These are phyloP conservation scores for Kodamaea hsintzibuensis DNA, from an alignment of 805 yeast genomes.

Conservation along the genomic window DNA sequence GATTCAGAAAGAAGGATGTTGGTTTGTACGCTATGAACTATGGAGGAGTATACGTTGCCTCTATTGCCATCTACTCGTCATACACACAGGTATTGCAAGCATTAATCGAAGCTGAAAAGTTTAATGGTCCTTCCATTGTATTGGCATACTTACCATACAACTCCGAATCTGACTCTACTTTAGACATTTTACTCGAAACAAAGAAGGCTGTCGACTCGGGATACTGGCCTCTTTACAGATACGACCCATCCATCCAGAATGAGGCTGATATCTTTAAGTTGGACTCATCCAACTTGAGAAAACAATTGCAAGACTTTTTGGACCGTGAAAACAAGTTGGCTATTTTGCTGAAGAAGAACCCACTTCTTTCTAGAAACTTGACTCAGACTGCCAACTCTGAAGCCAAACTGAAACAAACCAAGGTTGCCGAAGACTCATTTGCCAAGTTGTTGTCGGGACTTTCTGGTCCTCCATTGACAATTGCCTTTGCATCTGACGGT, in stretches of 20 bases:
- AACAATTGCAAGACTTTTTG: constrained; percentile 74
- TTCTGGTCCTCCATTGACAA: constrained; percentile 87
- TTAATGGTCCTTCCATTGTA: constrained; percentile 87
- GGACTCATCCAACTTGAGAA: constrained; percentile 80
- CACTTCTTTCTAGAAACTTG: constrained; percentile 75
- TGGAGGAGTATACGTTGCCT: constrained; percentile 87
- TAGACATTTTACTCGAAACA: constrained; percentile 80
- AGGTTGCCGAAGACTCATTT: constrained; percentile 75
- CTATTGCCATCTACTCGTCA: constrained; percentile 90
- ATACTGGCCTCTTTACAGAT: constrained; percentile 95
- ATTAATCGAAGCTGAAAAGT: constrained; percentile 83
- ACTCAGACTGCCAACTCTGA: constrained; percentile 59
- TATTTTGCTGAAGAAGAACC: constrained; percentile 66
- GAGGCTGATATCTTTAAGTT: constrained; percentile 66
- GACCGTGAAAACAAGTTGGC: constrained; percentile 90
- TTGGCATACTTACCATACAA: constrained; percentile 85
- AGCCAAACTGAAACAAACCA: constrained; percentile 57
- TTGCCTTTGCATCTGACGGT: constrained; percentile 89
- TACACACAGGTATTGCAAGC: constrained; percentile 92
- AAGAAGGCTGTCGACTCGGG: constrained; percentile 90
- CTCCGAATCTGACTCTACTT: constrained; percentile 63
- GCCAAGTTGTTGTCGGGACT: constrained; percentile 78
- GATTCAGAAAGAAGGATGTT: constrained; percentile 75
- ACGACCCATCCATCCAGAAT: constrained; percentile 59
- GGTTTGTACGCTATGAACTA: constrained; percentile 95